Conservation (phyloP, 2,329 filamentous ascomycete species). For the Pseudogymnoascus sp. region DNA sequence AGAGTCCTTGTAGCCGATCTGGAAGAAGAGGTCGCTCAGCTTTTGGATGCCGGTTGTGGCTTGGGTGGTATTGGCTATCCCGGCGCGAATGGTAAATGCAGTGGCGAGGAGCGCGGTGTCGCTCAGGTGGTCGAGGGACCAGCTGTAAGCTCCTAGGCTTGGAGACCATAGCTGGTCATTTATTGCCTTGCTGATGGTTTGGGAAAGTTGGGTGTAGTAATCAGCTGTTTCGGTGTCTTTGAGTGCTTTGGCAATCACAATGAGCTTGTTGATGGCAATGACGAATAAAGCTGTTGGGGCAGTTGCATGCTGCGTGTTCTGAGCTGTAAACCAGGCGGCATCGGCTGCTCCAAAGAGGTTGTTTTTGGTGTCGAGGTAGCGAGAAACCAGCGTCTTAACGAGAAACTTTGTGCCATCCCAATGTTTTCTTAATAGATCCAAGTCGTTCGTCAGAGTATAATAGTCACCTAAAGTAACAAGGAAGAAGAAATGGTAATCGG, state of each 20-base stretch:
- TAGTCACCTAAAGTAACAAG: neutral
- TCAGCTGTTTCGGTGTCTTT: constrained; percentile 24
- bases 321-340: constrained; percentile 1
- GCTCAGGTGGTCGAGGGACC: constrained; percentile 20
- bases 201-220: constrained; percentile 21
- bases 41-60: constrained; percentile 26
- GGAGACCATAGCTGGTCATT: constrained; percentile 31
- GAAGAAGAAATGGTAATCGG: constrained; percentile 7
- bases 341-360: neutral
- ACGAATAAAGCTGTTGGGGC: constrained; percentile 2
- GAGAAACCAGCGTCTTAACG: neutral
- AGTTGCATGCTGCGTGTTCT: neutral
- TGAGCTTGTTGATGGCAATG: constrained; percentile 22
- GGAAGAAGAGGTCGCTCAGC: constrained; percentile 27
- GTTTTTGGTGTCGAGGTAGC: neutral
- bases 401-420: neutral
- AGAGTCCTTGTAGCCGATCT: constrained; percentile 32
- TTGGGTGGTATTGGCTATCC: constrained; percentile 29
- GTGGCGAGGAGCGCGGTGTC: constrained; percentile 31
- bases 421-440: neutral
- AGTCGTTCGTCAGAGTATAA: neutral
- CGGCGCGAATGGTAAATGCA: constrained; percentile 30
- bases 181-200: constrained; percentile 22
- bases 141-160: constrained; percentile 27
- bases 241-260: constrained; percentile 27